Evolutionary conservation across 2,329 filamentous ascomycete species (phyloP), one percentile per base, ranked within the genome.

Genomic region (Fonsecaea multimorphosa): DNA sequence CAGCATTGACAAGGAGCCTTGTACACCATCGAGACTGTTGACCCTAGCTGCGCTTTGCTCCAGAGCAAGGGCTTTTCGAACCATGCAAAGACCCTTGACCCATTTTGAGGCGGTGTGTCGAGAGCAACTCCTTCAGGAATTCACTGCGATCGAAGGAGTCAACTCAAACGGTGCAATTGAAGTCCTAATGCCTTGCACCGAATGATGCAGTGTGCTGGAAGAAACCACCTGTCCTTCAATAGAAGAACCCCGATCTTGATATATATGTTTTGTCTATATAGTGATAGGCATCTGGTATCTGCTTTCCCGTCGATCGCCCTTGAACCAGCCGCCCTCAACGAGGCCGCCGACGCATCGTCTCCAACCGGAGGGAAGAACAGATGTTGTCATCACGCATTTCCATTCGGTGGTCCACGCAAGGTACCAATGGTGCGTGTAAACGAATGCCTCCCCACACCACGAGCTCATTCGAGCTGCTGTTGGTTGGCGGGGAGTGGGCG

Each of bases 401-500:
- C 19, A 16, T 40, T 19, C 16, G 16, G 38, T n/a, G 38, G 38
- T 40, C n/a, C 27, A 59, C 27, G 58, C 53, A 66, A n/a, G 63
- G 53, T 34, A 58, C 58, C 38, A 27, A 3, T 46, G 22, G 44
- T 22, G 56, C 12, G 29, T 24, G 55, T 27, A 46, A 22, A 40
- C 32, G 19, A 27, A 31, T 31, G 29, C 24, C 40, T 31, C 29
- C 56, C 36, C 56, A 38, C 40, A 38, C 49, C 11, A 32, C 32
- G 9, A 24, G 38, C 56, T 49, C n/a, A 22, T 14, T 44, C 36
- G 40, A 12, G 44, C 22, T 36, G 57, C 24, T 38, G 27, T 52
- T 52, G 40, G 57, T 60, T 29, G 34, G 44, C 58, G 58, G 58
- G 58, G 22, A 60, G 31, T 60, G 29, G 51, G 58, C 58, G 58